A percentile compares a stretch with the other conserved stretches of the same genome.
These are phyloP conservation scores for Solanum bulbocastanum DNA, from an alignment of 257 asterid species.

Conservation along the genomic window DNA sequence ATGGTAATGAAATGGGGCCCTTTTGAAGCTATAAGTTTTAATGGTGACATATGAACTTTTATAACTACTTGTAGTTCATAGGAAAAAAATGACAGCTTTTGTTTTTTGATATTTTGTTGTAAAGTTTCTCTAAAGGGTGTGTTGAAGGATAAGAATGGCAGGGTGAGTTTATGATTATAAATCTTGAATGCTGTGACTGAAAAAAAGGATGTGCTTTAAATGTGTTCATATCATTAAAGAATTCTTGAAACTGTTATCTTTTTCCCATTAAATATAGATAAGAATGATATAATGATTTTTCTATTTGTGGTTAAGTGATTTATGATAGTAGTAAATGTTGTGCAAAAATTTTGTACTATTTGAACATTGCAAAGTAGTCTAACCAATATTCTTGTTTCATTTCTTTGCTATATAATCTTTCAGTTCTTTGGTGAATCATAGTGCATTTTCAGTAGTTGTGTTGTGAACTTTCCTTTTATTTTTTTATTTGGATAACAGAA, in stretches of 20 bases:
- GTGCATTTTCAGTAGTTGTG: neutral
- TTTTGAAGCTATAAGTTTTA: neutral
- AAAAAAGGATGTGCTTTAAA: neutral
- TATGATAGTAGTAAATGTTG: neutral
- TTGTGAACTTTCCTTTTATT: neutral
- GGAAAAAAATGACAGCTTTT: neutral
- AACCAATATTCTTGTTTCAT: neutral
- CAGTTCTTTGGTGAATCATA: neutral
- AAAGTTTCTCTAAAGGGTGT: neutral
- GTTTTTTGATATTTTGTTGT: neutral
- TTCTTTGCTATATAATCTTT: neutral
- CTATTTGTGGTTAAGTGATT: neutral
- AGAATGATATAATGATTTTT: neutral
- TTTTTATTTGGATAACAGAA: slow-evolving; percentile 22
- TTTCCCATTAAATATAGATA: neutral
- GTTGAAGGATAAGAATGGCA: neutral
- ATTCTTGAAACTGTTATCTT: neutral
- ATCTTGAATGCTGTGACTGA: neutral
- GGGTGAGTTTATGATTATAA: neutral
- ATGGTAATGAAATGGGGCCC: neutral
- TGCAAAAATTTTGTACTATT: neutral
- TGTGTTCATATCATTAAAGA: neutral
- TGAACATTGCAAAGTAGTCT: neutral
- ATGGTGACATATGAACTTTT: neutral
- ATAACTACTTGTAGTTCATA: neutral